These are phyloP conservation scores for Sequoia sempervirens DNA, from an alignment of 75 land plant species.

Conservation along the genomic window DNA sequence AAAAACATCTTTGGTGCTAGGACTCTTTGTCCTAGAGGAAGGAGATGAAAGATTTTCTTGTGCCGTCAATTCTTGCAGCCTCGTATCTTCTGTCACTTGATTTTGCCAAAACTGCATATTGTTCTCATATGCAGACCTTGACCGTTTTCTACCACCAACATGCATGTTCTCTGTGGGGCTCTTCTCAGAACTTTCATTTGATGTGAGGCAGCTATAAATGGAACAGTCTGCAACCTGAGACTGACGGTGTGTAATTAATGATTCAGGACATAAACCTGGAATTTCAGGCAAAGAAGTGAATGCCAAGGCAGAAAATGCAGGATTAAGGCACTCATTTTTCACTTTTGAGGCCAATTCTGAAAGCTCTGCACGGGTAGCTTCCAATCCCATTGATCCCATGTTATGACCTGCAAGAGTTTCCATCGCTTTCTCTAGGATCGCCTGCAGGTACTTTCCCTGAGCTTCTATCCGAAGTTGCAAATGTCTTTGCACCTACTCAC, in stretches of 20 bases:
- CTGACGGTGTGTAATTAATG: slow-evolving; percentile 4
- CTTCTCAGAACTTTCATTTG: slow-evolving; percentile 25
- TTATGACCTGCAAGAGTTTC: slow-evolving; percentile 74
- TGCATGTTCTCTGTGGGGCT: neutral
- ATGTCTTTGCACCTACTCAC: slow-evolving; percentile 76
- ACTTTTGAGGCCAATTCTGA: slow-evolving; percentile 69
- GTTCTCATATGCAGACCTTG: slow-evolving; percentile 7
- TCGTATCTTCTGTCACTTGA: slow-evolving; percentile 1
- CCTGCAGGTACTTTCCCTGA: slow-evolving; percentile 93
- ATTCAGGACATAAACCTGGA: neutral
- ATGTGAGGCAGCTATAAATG: slow-evolving; percentile 29
- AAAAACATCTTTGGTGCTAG: neutral
- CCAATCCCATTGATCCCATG: slow-evolving; percentile 42
- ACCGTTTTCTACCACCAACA: neutral
- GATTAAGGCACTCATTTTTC: slow-evolving; percentile 23
- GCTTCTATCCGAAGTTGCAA: slow-evolving; percentile 92
- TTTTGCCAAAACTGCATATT: slow-evolving; percentile 9
- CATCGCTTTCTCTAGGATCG: slow-evolving; percentile 89
- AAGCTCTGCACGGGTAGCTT: slow-evolving; percentile 75
- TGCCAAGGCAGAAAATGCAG: slow-evolving; percentile 13
- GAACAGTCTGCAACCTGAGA: slow-evolving; percentile 25
- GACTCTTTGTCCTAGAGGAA: slow-evolving; percentile 3
- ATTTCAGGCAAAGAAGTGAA: slow-evolving; percentile 10
- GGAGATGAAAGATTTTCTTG: slow-evolving; percentile 8
- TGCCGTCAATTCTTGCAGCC: neutral